phyloP scores from a whole-genome alignment of 1,284 basidiomycete genomes.

The Naganishia sp. region DNA sequence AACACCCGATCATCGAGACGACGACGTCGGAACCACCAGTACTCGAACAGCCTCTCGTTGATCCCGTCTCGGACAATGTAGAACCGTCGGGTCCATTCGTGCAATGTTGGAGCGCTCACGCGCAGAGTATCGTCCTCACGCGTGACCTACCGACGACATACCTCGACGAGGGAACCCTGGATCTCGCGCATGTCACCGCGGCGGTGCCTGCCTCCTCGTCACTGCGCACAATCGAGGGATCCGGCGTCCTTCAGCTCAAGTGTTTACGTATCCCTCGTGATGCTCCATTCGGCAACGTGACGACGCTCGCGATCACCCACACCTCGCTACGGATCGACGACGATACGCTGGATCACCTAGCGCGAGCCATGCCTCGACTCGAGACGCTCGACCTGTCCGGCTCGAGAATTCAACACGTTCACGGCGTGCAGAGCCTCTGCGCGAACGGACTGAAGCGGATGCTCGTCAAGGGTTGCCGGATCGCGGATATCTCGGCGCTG shows the following conservation, averaged over 20 bases:
- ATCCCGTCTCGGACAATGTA: too few species aligned
- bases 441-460: conserved; percentile 26
- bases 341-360: background rate
- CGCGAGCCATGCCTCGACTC: conserved; percentile 20
- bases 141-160: background rate
- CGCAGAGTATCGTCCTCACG: conserved; percentile 10
- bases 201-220: conserved; percentile 1
- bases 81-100: conserved; percentile 3
- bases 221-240: conserved; percentile 9
- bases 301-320: conserved; percentile 19
- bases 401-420: conserved; percentile 23
- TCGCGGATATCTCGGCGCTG: conserved; percentile 21
- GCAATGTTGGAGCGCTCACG: conserved; percentile 8
- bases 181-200: conserved; percentile 13
- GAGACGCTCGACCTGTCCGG: conserved; percentile 31
- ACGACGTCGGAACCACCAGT: too few species aligned
- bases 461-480: conserved; percentile 24
- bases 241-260: conserved; percentile 17
- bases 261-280: conserved; percentile 9
- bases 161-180: conserved; percentile 12
- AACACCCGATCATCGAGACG: too few species aligned
- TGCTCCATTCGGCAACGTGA: background rate
- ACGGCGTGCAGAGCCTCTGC: conserved; percentile 17
- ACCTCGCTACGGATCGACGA: conserved; percentile 17
- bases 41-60: too few species aligned